Evolutionary conservation across 345 rosid species (phyloP).

Genomic region (Lepidium africanum): DNA sequence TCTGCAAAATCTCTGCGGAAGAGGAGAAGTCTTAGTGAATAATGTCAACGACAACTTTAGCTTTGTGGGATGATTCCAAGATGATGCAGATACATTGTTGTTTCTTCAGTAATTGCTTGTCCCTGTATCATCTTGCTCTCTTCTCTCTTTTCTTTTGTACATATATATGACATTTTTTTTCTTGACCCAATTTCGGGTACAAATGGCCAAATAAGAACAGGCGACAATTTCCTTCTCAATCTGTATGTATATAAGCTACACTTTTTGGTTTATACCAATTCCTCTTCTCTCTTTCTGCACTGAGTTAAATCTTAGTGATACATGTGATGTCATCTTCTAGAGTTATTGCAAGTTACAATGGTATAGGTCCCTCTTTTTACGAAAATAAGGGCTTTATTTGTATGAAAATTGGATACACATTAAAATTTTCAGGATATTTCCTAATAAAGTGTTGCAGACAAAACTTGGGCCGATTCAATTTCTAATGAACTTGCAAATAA

Average conservation of each 20-base stretch:
- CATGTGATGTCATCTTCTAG: not conserved
- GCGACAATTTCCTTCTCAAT: not conserved
- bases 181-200: conserved; percentile 4
- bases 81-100: conserved; percentile 22
- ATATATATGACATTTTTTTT: conserved; percentile 6
- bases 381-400: too few relatives aligned
- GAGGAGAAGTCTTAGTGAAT: conserved; percentile 11
- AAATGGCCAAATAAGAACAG: conserved; percentile 9
- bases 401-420: not conserved
- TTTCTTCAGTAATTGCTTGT: conserved; percentile 10
- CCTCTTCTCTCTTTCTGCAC: not conserved
- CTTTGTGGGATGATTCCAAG: conserved; percentile 13
- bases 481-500: not conserved
- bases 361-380: not conserved
- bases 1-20: conserved; percentile 69
- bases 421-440: not conserved
- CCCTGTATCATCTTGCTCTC: conserved; percentile 21
- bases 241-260: conserved; percentile 2
- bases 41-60: conserved; percentile 10
- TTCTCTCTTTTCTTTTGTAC: conserved; percentile 15
- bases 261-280: not conserved
- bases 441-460: not conserved
- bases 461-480: conserved; percentile 12
- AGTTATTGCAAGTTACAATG: not conserved
- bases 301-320: not conserved